Evolutionary conservation across 352 stramenopile species (phyloP).

Genomic region (Phytophthora pini): DNA sequence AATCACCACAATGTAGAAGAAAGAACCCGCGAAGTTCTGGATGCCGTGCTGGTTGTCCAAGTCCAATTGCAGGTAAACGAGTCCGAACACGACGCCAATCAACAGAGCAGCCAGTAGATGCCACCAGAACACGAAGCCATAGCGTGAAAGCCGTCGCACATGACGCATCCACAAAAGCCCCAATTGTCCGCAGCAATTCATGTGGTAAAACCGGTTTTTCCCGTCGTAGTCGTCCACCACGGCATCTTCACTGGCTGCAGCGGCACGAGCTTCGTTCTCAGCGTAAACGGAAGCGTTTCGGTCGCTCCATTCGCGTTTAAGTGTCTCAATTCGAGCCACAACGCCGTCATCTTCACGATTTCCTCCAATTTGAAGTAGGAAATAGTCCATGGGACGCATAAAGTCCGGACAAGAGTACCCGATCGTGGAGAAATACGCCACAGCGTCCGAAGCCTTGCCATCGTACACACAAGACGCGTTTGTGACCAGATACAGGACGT

Average conservation of each 20-base stretch:
- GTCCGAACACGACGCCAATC: constrained; percentile 50
- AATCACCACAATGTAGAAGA: constrained; percentile 60
- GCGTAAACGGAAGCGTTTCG: constrained; percentile 28
- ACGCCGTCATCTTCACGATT: constrained; percentile 37
- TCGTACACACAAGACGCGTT: constrained; percentile 61
- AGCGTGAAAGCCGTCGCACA: constrained; percentile 50
- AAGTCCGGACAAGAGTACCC: constrained; percentile 60
- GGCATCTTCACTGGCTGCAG: constrained; percentile 13
- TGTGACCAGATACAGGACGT: constrained; percentile 62
- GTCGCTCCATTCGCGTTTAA: constrained; percentile 43
- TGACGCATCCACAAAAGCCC: constrained; percentile 43
- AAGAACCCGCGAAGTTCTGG: constrained; percentile 56
- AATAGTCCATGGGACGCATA: constrained; percentile 71
- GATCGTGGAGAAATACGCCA: constrained; percentile 60
- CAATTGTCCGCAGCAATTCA: constrained; percentile 42
- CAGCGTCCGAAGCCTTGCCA: constrained; percentile 51
- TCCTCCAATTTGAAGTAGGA: constrained; percentile 57
- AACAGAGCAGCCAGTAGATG: constrained; percentile 54
- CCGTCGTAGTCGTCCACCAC: constrained; percentile 26
- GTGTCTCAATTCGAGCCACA: constrained; percentile 33
- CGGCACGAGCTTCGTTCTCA: constrained; percentile 23
- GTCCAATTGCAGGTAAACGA: constrained; percentile 55
- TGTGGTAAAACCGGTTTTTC: constrained; percentile 38
- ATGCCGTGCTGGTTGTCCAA: constrained; percentile 53
- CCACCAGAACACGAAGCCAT: constrained; percentile 47